Conservation (phyloP, 2,329 filamentous ascomycete species). For the Colletotrichum liriopes region DNA sequence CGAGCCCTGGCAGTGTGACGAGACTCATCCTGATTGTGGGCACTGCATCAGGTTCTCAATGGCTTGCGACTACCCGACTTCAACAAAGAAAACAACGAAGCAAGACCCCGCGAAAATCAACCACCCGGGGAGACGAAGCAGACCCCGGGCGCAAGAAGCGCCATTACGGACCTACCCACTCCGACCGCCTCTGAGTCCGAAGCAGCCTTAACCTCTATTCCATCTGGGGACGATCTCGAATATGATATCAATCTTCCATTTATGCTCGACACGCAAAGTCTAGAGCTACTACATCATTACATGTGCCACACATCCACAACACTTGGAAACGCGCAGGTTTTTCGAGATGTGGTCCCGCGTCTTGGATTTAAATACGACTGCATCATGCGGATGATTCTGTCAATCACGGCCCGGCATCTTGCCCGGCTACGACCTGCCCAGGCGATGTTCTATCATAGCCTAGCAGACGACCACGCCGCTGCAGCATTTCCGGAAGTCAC, state of each 20-base stretch:
- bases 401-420: slow-evolving; percentile 45
- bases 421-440: slow-evolving; percentile 17
- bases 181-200: neutral
- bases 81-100: neutral
- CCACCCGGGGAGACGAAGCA: neutral
- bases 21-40: slow-evolving; percentile 37
- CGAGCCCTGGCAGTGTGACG: slow-evolving; percentile 35
- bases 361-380: slow-evolving; percentile 46
- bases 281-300: slow-evolving; percentile 47
- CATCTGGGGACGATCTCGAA: neutral
- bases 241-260: neutral
- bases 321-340: slow-evolving; percentile 43
- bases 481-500: slow-evolving; percentile 42
- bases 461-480: slow-evolving; percentile 44
- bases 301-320: slow-evolving; percentile 43
- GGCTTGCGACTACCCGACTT: slow-evolving; percentile 30
- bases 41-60: slow-evolving; percentile 39
- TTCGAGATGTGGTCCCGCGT: slow-evolving; percentile 42
- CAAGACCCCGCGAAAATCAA: too few species aligned
- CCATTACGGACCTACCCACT: neutral
- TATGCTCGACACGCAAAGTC: slow-evolving; percentile 43
- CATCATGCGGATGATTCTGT: slow-evolving; percentile 46
- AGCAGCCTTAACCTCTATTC: neutral
- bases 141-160: neutral
- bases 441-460: slow-evolving; percentile 15